Base-by-base conservation (phyloP, 2,329 filamentous ascomycete species). In the Lizonia empirigonia region DNA sequence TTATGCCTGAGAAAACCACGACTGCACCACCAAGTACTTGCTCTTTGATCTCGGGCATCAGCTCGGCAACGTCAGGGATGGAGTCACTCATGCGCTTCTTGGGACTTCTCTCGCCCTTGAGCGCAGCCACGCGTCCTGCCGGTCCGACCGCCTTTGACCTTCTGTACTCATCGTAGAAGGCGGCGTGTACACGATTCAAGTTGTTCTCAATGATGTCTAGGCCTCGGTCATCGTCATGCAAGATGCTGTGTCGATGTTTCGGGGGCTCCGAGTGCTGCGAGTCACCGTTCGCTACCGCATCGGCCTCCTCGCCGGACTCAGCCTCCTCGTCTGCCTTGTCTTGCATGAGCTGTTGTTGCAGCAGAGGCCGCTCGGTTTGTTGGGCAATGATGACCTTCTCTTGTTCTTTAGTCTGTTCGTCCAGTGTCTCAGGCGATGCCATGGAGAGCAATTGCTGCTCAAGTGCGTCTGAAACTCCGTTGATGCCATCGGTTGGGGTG, bases 301-400 rank as follows among this genome's bases (percentile, higher is more conserved):
- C 44, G 38, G 65, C 74, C 38, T 74, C 75, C 16, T 78, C 77
- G 26, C 79, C 77, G 39, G 80, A 80, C 13, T 79, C 77, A 2
- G 77, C 75, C 5, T 81, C 82, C 32, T 90, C 86, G 60, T 92
- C 89, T 64, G 91, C 89, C 62, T 90, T 89, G 65, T 99, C 94
- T 18, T 97, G 81, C 69, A 91, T 82, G 65, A 96, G 89, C 72
- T 99, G 94, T 76, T 96, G 88, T 68, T 94, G 90, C n/a, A 96
- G 77, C 22, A 99, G 76, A 0, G 94, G 94, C 12, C 93, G 84
- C 56, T 97, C 91, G 53, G 87, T 90, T 15, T 97, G 82, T 73
- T 99, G 94, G 54, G 91, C 90, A 67, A 92, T 88, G 39, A 99
- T 83, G 0, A 87, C 84, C 69, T 93, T 90, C 65, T 94, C 90